Evolutionary conservation across 768 basidiomycete genomes (phyloP).

Genomic region (Tylopilus rubrobrunneus): DNA sequence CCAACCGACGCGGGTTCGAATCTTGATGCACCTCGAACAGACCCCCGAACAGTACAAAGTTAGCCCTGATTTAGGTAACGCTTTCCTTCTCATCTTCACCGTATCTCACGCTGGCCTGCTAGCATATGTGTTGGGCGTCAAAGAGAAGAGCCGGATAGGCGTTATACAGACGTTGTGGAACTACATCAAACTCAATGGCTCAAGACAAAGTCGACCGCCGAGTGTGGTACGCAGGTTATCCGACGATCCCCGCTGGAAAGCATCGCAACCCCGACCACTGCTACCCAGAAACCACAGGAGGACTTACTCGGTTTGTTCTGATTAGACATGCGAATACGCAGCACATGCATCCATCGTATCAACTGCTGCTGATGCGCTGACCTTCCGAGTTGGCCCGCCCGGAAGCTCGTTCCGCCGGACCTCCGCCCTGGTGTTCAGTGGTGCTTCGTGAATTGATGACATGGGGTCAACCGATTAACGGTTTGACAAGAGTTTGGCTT

Average conservation of each 20-base stretch:
- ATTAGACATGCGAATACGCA: conserved; percentile 8
- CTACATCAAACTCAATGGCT: conserved; percentile 78
- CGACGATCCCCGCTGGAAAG: conserved; percentile 26
- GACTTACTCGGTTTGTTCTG: conserved; percentile 57
- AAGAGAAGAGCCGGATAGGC: conserved; percentile 80
- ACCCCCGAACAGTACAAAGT: conserved; percentile 85
- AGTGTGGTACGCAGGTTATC: too few species aligned
- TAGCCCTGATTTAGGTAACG: conserved; percentile 64
- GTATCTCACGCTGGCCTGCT: conserved; percentile 1
- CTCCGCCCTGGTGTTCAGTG: too few species aligned
- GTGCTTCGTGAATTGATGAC: too few species aligned
- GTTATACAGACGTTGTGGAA: conserved; percentile 87
- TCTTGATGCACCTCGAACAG: conserved; percentile 86
- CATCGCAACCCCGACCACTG: conserved; percentile 15
- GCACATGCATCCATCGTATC: not conserved
- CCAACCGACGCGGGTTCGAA: conserved; percentile 65
- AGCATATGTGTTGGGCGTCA: conserved; percentile 70
- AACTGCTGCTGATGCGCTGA: not conserved
- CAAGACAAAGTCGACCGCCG: conserved; percentile 82
- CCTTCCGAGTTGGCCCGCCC: too few species aligned
- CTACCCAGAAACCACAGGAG: conserved; percentile 38
- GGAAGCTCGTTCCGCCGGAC: too few species aligned
- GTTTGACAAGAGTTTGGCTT: too few species aligned
- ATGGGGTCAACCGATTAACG: too few species aligned
- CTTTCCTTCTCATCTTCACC: not conserved